phyloP scores from a whole-genome alignment of 2,329 filamentous ascomycete species.

The Phialophora expanda region DNA sequence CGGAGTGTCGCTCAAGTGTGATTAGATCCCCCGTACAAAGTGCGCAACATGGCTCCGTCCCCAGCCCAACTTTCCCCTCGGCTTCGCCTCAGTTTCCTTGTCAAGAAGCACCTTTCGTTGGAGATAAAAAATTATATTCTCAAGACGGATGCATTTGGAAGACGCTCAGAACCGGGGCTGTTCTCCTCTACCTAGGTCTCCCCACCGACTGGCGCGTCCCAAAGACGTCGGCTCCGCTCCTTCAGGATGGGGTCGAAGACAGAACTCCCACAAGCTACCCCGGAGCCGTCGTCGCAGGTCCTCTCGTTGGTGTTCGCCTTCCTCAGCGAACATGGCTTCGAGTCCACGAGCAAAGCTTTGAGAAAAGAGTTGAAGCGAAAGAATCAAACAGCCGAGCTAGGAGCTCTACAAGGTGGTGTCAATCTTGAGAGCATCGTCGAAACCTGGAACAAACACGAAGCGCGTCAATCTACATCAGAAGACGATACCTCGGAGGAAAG shows the following conservation, averaged over 20 bases:
- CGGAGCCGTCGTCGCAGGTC: constrained; percentile 62
- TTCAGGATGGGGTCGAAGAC: constrained; percentile 35
- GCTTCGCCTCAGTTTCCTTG: background rate
- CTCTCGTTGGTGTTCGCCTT: constrained; percentile 71
- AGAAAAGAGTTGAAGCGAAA: constrained; percentile 52
- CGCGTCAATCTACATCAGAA: constrained; percentile 7
- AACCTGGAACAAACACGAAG: constrained; percentile 14
- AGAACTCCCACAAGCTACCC: constrained; percentile 41
- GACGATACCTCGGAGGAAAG: constrained; percentile 24
- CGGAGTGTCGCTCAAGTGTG: background rate
- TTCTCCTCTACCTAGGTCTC: background rate
- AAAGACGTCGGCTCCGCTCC: background rate
- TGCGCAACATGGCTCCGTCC: background rate
- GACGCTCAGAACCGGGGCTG: background rate
- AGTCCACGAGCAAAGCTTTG: constrained; percentile 65
- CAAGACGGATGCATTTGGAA: background rate
- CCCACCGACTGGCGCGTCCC: background rate
- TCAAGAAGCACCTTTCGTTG: background rate
- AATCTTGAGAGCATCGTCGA: constrained; percentile 18
- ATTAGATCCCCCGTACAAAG: background rate
- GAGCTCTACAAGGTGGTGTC: constrained; percentile 2
- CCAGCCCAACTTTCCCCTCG: background rate
- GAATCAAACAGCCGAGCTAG: constrained; percentile 29
- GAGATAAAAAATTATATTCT: background rate
- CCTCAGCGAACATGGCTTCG: constrained; percentile 69